Conservation (phyloP, 495 filamentous ascomycete species). For the Sporormia fimetaria region DNA sequence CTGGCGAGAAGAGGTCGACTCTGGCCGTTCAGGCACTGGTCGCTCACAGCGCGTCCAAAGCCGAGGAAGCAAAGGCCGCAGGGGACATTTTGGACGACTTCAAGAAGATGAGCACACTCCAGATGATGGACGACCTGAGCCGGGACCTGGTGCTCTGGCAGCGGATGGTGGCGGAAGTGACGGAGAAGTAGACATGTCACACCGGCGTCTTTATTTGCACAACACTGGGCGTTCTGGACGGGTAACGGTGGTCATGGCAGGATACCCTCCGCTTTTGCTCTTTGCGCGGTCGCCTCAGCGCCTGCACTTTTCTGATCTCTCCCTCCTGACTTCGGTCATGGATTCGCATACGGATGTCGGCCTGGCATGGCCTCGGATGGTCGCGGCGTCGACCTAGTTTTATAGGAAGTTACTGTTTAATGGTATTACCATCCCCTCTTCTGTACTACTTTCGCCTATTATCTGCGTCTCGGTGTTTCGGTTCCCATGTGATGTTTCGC, state of each 20-base stretch:
- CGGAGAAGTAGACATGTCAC: conserved; percentile 10
- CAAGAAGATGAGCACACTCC: conserved; percentile 26
- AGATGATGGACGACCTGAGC: conserved; percentile 38
- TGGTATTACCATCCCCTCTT: too few species aligned
- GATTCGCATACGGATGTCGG: background rate
- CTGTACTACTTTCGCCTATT: too few species aligned
- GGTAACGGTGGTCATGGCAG: too few species aligned
- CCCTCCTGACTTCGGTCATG: background rate
- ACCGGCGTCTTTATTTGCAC: too few species aligned
- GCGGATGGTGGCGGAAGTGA: conserved; percentile 17
- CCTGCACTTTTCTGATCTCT: background rate
- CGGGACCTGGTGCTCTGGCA: conserved; percentile 33
- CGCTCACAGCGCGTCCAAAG: conserved; percentile 30
- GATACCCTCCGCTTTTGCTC: too few species aligned
- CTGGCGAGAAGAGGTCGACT: conserved; percentile 38
- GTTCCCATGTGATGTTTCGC: too few species aligned
- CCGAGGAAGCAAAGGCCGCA: conserved; percentile 4
- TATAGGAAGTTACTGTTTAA: too few species aligned
- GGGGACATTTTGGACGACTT: conserved; percentile 23
- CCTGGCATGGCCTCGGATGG: background rate
- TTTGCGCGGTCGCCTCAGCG: too few species aligned
- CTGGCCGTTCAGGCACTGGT: conserved; percentile 5
- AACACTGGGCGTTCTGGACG: too few species aligned
- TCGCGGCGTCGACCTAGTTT: too few species aligned
- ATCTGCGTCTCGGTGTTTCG: too few species aligned